These are phyloP conservation scores for Penicillium macrosclerotiorum DNA, from an alignment of 495 filamentous ascomycete species.

Conservation along the genomic window DNA sequence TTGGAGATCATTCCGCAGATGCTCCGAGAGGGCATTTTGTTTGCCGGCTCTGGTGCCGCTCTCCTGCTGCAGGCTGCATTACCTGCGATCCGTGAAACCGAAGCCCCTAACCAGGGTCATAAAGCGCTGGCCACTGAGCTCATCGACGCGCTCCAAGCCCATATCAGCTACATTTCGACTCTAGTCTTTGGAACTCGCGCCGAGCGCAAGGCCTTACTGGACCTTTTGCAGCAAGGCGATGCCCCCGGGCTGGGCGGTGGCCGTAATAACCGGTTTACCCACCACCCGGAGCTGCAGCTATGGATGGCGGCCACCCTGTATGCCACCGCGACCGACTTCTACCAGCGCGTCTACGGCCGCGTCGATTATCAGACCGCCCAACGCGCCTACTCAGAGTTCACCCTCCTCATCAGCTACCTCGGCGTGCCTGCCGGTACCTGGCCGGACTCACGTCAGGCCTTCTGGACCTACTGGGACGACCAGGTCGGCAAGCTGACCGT, in stretches of 20 bases:
- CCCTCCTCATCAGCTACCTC: constrained; percentile 29
- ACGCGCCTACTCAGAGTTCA: constrained; percentile 35
- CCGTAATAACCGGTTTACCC: constrained; percentile 24
- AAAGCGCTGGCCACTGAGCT: constrained; percentile 33
- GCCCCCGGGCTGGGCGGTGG: constrained; percentile 26
- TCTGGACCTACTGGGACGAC: constrained; percentile 44
- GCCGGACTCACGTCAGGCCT: constrained; percentile 33
- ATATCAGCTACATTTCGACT: constrained; percentile 39
- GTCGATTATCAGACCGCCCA: constrained; percentile 39
- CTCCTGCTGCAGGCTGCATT: constrained; percentile 41
- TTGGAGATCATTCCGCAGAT: constrained; percentile 41
- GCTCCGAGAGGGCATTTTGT: constrained; percentile 40
- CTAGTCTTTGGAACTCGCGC: constrained; percentile 36
- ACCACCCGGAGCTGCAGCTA: constrained; percentile 27
- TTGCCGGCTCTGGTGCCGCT: constrained; percentile 37
- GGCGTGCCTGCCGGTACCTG: constrained; percentile 29
- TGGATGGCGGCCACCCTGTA: constrained; percentile 44
- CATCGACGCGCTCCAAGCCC: constrained; percentile 31
- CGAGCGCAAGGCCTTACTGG: constrained; percentile 34
- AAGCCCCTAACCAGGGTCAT: constrained; percentile 10
- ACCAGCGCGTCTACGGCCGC: constrained; percentile 41
- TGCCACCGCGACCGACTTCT: constrained; percentile 42
- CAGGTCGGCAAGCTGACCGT: constrained; percentile 32
- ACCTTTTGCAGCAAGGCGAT: constrained; percentile 21
- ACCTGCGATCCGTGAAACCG: constrained; percentile 28